These are phyloP conservation scores for Talaromyces rugulosus DNA, from an alignment of 2,329 filamentous ascomycete genomes.

Conservation along the genomic window DNA sequence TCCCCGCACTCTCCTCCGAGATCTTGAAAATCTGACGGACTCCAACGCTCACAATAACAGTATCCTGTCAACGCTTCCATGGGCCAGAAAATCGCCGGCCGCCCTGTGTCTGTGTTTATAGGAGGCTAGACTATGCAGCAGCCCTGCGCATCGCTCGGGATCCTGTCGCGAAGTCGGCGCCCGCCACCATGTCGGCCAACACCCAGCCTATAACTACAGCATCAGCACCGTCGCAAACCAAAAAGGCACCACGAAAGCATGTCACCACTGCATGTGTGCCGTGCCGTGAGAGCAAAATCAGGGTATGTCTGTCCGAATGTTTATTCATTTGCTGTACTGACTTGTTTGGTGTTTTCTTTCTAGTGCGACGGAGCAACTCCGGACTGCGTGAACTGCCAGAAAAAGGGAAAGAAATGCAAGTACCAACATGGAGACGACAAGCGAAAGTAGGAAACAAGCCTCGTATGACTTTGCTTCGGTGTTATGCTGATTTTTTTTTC, in stretches of 20 bases:
- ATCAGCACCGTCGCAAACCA: slow-evolving; percentile 22
- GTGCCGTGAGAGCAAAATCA: slow-evolving; percentile 44
- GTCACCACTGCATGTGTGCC: slow-evolving; percentile 44
- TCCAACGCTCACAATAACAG: background rate
- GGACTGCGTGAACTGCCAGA: slow-evolving; percentile 35
- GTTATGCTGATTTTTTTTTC: background rate
- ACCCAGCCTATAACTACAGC: background rate
- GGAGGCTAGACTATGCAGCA: background rate
- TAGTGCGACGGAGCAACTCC: slow-evolving; percentile 37
- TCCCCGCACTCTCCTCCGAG: background rate
- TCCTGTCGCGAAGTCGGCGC: background rate
- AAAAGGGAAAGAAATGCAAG: slow-evolving; percentile 35
- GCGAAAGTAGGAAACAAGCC: slow-evolving; percentile 29
- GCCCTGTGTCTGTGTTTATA: background rate
- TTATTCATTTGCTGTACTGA: background rate
- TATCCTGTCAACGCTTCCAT: background rate
- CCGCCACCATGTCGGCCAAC: slow-evolving; percentile 11
- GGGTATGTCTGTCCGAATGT: slow-evolving; percentile 24
- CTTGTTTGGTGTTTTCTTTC: background rate
- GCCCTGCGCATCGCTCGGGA: background rate
- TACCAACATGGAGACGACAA: slow-evolving; percentile 39
- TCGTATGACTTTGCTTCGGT: background rate
- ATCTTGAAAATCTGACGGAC: background rate
- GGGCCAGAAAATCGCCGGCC: background rate
- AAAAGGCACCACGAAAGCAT: slow-evolving; percentile 36